phyloP scores from a whole-genome alignment of 257 asterid species.

The Cordia subcordata region DNA sequence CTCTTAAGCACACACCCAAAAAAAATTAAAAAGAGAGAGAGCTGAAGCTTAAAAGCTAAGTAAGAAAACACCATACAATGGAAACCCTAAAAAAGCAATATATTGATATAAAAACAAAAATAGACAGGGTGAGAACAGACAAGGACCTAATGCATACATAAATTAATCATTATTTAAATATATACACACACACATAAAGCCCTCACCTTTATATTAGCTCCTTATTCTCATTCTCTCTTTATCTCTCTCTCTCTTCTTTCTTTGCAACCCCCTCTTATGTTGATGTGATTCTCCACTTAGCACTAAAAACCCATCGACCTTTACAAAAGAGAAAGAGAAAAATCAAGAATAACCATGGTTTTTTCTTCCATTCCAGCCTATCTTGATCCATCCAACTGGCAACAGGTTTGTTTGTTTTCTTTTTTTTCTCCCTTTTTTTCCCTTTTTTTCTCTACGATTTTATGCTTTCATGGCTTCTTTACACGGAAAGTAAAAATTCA shows the following conservation, averaged over 20 bases:
- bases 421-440: no score
- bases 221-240: constrained; percentile 68
- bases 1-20: background rate
- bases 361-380: constrained; percentile 92
- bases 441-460: constrained; percentile 11
- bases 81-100: constrained; percentile 58
- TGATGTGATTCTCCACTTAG: constrained; percentile 96
- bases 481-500: constrained; percentile 29
- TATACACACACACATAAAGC: constrained; percentile 42
- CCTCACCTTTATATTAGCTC: constrained; percentile 71
- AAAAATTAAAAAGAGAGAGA: constrained; percentile 4
- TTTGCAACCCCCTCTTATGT: constrained; percentile 30
- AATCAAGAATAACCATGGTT: constrained; percentile 66
- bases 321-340: constrained; percentile 66
- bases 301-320: constrained; percentile 54
- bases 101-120: constrained; percentile 70
- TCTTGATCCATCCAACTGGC: constrained; percentile 99
- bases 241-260: constrained; percentile 20
- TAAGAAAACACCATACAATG: constrained; percentile 29
- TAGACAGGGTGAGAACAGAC: constrained; percentile 65
- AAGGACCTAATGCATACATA: constrained; percentile 30
- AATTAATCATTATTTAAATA: constrained; percentile 19
- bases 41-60: constrained; percentile 86
- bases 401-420: constrained; percentile 52
- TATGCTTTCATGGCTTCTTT: constrained; percentile 58